These are phyloP conservation scores for Salvia sclarea DNA, from an alignment of 305 asterid genomes.

Conservation along the genomic window DNA sequence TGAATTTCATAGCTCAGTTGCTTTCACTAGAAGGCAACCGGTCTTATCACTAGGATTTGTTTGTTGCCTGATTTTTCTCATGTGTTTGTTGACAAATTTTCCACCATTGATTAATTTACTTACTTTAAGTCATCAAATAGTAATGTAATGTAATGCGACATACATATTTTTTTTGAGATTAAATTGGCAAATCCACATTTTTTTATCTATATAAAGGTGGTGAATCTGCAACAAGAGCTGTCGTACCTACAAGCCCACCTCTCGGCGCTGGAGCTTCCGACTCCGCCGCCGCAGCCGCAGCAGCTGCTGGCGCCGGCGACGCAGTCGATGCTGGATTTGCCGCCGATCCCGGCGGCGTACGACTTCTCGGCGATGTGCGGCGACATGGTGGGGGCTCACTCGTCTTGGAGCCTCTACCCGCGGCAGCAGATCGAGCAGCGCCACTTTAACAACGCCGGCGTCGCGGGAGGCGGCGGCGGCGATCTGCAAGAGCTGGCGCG, in stretches of 20 bases:
- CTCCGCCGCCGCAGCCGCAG: slow-evolving; percentile 53
- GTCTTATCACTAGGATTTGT: slow-evolving; percentile 36
- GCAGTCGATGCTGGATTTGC: slow-evolving; percentile 65
- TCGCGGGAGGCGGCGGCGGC: slow-evolving; percentile 39
- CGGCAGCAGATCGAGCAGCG: slow-evolving; percentile 53
- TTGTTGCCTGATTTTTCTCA: slow-evolving; percentile 33
- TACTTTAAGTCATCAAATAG: no score
- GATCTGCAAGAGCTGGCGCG: slow-evolving; percentile 71
- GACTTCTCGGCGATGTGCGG: slow-evolving; percentile 74
- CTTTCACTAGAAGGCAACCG: slow-evolving; percentile 43
- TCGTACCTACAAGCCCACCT: slow-evolving; percentile 80
- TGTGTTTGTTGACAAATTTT: slow-evolving; percentile 8
- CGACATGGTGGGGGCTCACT: slow-evolving; percentile 57
- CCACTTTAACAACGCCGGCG: slow-evolving; percentile 34
- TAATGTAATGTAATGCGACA: no score
- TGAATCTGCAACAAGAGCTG: slow-evolving; percentile 76
- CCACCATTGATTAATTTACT: not conserved
- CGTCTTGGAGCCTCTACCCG: slow-evolving; percentile 53
- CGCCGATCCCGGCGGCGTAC: slow-evolving; percentile 51
- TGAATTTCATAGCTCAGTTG: slow-evolving; percentile 37
- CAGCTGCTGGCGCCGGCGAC: slow-evolving; percentile 43
- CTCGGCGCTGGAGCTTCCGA: slow-evolving; percentile 66
- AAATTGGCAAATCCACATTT: not conserved
- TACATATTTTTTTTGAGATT: no score
- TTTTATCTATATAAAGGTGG: slow-evolving; percentile 45